Base-by-base conservation (phyloP, 2,329 filamentous ascomycete genomes). In the Aspergillus piperis region DNA sequence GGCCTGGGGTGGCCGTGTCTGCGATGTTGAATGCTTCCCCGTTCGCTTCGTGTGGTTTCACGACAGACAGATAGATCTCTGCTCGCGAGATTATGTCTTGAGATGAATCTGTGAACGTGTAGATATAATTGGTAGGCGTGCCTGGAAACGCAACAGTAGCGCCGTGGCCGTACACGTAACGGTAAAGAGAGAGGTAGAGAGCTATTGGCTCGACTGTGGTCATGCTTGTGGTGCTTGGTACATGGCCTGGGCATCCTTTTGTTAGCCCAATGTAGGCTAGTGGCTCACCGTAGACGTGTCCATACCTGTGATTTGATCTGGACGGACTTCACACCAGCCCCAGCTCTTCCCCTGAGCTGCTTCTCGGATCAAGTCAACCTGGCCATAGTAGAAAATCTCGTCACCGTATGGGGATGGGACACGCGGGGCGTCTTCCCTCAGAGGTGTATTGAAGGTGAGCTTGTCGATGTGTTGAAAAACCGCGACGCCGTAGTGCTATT, bases 331-430 rank as follows among this genome's bases (percentile, higher is more conserved):
- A 62, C 74, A 77, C 73, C 77, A 81, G 11, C 71, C 75, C 79
- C 79, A 81, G 0, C 60, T 23, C 67, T 81, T 80, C 1, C 74
- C 76, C 54, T 72, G 64, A 10, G 72, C 68, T 48, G 76, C 65
- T 36, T 70, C 60, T 25, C 70, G 68, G 19, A 81, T 67, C 54
- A 77, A 66, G 62, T 81, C 80, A 19, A 75, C 73, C 67, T 81
- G 78, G n/a, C 66, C 71, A 64, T 81, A 81, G 68, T 82, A 81
- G 69, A 81, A 81, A 61, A 81, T 77, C 60, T 79, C 72, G 10
- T 75, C 75, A 1, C 75, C 76, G 53, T 75, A 75, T 0, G 77
- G 78, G 56, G 77, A 73, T 1, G 77, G 75, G 36, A 81, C 75
- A n/a, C 77, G 74, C 0, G 75, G 76, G 27, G 74, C 63, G 10